Evolutionary conservation across 306 rosid species (phyloP).

Genomic region (Lablab purpureus): DNA sequence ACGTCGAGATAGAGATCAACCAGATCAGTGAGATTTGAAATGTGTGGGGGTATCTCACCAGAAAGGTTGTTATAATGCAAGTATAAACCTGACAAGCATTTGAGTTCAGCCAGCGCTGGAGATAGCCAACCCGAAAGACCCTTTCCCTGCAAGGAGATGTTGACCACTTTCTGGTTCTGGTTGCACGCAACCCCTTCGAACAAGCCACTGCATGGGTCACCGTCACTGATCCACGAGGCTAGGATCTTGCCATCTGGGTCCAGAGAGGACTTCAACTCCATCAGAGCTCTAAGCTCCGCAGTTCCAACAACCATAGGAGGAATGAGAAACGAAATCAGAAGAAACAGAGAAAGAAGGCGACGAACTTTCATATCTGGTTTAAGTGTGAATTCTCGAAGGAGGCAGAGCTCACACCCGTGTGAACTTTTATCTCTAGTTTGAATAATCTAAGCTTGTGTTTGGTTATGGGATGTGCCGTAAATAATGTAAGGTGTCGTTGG

Average conservation of each 20-base stretch:
- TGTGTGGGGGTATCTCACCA: constrained; percentile 82
- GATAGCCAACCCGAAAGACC: constrained; percentile 86
- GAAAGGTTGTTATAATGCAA: constrained; percentile 84
- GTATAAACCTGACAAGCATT: constrained; percentile 82
- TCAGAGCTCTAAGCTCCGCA: constrained; percentile 76
- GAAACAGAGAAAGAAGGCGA: constrained; percentile 43
- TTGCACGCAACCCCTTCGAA: constrained; percentile 87
- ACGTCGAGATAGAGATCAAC: constrained; percentile 88
- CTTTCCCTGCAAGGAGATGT: constrained; percentile 85
- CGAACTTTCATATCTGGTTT: constrained; percentile 54
- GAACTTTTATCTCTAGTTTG: neutral
- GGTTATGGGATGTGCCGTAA: neutral
- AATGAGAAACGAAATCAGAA: constrained; percentile 32
- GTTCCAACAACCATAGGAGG: constrained; percentile 58
- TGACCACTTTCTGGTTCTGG: constrained; percentile 74
- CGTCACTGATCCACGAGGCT: constrained; percentile 76
- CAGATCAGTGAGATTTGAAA: constrained; percentile 74
- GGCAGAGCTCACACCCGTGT: constrained; percentile 38
- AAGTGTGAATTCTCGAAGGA: constrained; percentile 19
- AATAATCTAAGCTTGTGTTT: neutral
- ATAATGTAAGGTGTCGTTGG: constrained; percentile 11
- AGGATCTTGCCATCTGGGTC: constrained; percentile 79
- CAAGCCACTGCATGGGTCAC: constrained; percentile 80
- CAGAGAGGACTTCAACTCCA: constrained; percentile 77
- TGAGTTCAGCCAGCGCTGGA: constrained; percentile 76